Percentiles rank a stretch among this genome's conserved stretches.
Evolutionary conservation across 257 asterid genomes (phyloP).

Genomic region (Fraxinus pennsylvanica): DNA sequence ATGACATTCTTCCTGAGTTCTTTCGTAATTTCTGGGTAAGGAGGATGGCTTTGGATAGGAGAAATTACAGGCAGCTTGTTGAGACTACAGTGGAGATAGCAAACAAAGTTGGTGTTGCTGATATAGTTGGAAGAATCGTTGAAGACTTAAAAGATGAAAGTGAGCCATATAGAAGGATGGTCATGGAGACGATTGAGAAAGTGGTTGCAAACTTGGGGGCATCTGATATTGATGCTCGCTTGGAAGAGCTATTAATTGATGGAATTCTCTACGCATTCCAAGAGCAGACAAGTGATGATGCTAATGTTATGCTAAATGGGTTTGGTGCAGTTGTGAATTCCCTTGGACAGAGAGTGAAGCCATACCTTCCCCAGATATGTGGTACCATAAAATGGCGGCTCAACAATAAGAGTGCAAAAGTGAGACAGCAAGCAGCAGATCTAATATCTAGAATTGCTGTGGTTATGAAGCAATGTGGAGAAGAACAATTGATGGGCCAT

Average conservation of each 20-base stretch:
- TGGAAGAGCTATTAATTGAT: constrained; percentile 81
- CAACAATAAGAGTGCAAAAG: constrained; percentile 90
- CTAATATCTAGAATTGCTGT: constrained; percentile 86
- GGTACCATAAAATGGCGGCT: constrained; percentile 93
- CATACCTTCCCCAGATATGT: constrained; percentile 90
- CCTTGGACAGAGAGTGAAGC: constrained; percentile 85
- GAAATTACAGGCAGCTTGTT: constrained; percentile 85
- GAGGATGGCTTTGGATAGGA: constrained; percentile 90
- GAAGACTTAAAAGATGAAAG: constrained; percentile 91
- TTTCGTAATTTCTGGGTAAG: constrained; percentile 91
- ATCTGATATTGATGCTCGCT: constrained; percentile 82
- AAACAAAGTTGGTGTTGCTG: constrained; percentile 89
- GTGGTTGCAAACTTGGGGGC: constrained; percentile 91
- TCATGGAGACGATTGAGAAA: constrained; percentile 93
- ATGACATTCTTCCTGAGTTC: constrained; percentile 87
- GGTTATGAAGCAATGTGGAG: constrained; percentile 88
- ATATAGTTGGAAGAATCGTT: constrained; percentile 81
- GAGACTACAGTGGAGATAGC: constrained; percentile 93
- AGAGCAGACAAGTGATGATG: constrained; percentile 94
- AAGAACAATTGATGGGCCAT: constrained; percentile 90
- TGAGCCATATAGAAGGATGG: constrained; percentile 94
- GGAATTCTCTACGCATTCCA: constrained; percentile 90
- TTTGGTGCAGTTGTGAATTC: constrained; percentile 93
- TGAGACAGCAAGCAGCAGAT: constrained; percentile 91
- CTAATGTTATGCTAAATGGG: constrained; percentile 91